Base-by-base conservation (phyloP, 2,329 filamentous ascomycete genomes). In the Monosporascus cannonballus region DNA sequence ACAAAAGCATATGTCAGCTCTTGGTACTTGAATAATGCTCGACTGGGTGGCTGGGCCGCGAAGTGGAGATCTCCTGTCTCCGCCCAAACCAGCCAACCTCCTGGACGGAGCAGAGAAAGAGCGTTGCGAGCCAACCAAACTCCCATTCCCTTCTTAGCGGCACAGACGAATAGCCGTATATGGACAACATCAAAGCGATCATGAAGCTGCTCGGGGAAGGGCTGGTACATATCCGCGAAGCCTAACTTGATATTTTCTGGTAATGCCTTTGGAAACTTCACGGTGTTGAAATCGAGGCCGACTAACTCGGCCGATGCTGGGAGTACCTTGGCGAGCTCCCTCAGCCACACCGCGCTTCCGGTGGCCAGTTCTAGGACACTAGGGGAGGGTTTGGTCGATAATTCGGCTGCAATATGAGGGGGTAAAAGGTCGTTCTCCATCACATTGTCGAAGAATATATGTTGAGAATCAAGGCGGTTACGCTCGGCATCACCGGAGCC, bases 141-240 rank as follows among this genome's bases (percentile, higher is more conserved):
- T 3, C 49, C 48, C 2, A 50, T 24, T 11, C 51, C 57, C 22
- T 39, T 48, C 50, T 49, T 51, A 22, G 36, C n/a, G 0, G 57
- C 57, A 18, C 52, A 59, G 41, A 57, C 27, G 25, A 59, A 53
- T 3, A 53, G 41, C 5, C 57, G 55, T 18, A 59, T 47, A 24
- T 59, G 50, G 3, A 59, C 57, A 34, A 59, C 53, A 38, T 59
- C 57, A 25, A 59, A 59, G 14, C 42, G 30, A 38, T 25, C 48
- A 17, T 11, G 48, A 11, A 53, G 39, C 22, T 54, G 49, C 14
- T 50, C 37, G 1, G 54, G 52, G 44, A 59, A 58, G 3, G 54
- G 55, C 34, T 56, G 47, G 20, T 54, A 55, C 22, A 48, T 50
- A 38, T 61, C 38, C 6, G 27, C 54, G 17, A 51, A 50, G 6